A percentile compares a stretch with the other conserved stretches of the same genome.
These are phyloP conservation scores for Botrytis sinoallii DNA, from an alignment of 2,329 filamentous ascomycete genomes.

Conservation along the genomic window DNA sequence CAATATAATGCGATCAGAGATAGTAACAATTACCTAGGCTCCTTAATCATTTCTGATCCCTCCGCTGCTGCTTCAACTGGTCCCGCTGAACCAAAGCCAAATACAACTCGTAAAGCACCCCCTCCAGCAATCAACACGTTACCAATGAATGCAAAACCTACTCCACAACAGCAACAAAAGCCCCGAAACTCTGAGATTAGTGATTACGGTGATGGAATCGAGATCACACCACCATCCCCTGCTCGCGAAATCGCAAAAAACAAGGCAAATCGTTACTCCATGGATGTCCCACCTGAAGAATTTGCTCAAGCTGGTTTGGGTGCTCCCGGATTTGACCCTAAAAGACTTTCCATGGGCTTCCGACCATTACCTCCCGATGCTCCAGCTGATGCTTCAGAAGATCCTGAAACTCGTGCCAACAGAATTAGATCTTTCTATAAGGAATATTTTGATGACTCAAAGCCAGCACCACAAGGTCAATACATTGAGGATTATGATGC, in stretches of 20 bases:
- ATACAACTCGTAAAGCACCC: constrained; percentile 19
- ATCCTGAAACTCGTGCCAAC: constrained; percentile 91
- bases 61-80: constrained; percentile 13
- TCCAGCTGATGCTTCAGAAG: constrained; percentile 67
- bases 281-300: constrained; percentile 39
- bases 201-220: constrained; percentile 54
- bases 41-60: constrained; percentile 26
- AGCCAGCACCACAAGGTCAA: constrained; percentile 42
- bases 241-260: constrained; percentile 33
- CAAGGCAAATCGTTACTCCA: constrained; percentile 37
- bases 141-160: constrained; percentile 37
- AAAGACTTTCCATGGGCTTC: constrained; percentile 66
- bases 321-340: constrained; percentile 53
- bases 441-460: constrained; percentile 94
- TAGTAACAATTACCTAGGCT: constrained; percentile 37
- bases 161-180: constrained; percentile 38
- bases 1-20: constrained; percentile 25
- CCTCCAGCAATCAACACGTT: constrained; percentile 30
- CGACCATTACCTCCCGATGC: constrained; percentile 87
- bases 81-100: constrained; percentile 16
- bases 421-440: constrained; percentile 98
- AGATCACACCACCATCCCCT: constrained; percentile 43
- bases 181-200: constrained; percentile 47
- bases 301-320: constrained; percentile 45
- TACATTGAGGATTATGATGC: constrained; percentile 77